Evolutionary conservation across 1,284 basidiomycete genomes (phyloP).

Genomic region (Somion occarium): DNA sequence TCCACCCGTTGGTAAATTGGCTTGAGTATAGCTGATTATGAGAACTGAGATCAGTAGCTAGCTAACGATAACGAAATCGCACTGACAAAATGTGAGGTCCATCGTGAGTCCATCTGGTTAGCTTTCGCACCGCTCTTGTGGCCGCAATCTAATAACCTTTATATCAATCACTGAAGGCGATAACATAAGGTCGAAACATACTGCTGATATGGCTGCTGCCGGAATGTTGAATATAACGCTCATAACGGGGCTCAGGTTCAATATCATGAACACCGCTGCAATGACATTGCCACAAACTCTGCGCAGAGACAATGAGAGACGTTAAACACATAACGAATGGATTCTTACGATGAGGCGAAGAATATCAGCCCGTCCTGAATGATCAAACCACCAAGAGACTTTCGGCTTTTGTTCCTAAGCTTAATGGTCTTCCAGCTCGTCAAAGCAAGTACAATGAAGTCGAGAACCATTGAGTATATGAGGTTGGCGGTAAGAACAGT

Average conservation of each 20-base stretch:
- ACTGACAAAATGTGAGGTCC: not conserved
- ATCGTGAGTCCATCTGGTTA: not conserved
- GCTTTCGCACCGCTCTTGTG: not conserved
- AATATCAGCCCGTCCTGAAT: constrained; percentile 66
- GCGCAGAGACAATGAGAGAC: too few relatives aligned
- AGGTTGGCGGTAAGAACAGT: constrained; percentile 33
- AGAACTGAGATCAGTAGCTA: too few relatives aligned
- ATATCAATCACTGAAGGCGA: not conserved
- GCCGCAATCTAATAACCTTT: constrained; percentile 55
- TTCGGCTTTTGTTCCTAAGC: not conserved
- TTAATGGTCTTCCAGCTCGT: not conserved
- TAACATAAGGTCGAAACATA: constrained; percentile 25
- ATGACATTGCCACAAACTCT: not conserved
- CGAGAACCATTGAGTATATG: not conserved
- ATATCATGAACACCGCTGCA: constrained; percentile 59
- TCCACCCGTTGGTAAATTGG: not conserved
- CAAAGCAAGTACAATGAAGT: constrained; percentile 1
- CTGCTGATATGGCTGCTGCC: constrained; percentile 62
- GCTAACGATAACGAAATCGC: too few relatives aligned
- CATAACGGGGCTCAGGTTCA: constrained; percentile 70
- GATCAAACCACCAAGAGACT: not conserved
- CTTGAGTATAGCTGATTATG: not conserved
- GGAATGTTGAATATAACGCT: constrained; percentile 75
- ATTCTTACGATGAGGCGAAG: constrained; percentile 62
- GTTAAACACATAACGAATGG: too few relatives aligned